Evolutionary conservation across 306 rosid species (phyloP), one percentile per base, ranked within the genome.

Genomic region (Cicer yamashitae): DNA sequence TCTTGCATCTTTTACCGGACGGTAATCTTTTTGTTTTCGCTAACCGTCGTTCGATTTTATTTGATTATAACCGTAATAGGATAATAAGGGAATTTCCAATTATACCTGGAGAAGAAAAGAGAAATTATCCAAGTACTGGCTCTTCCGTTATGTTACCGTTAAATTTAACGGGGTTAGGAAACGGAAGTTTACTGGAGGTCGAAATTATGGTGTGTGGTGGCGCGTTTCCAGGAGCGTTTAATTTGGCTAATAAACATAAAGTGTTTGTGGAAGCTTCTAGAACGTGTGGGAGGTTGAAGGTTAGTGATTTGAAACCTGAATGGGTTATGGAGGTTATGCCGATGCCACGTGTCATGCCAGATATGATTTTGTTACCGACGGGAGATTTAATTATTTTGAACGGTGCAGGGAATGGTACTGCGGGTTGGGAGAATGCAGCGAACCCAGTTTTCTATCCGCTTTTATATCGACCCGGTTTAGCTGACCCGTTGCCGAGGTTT

Each of bases 181-280:
- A 74, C 12, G 48, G 59, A 6, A 65, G 7, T 3, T 56, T 80
- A 0, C 89, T 91, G 0, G 82, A 79, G 0, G 91, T 86, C 0
- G 94, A 93, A 71, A 80, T 93, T 0, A 60, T 93, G 88, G n/a
- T 93, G 0, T 93, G 98, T 40, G 98, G 98, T 0, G 98, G 96
- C 0, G 84, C 98, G 0, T 91, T 70, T 17, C 77, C 85, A 1
- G 91, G 89, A 0, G 87, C 96, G 2, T 92, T 77, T 6, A 14
- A 41, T 5, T 59, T 15, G 61, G 87, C 91, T 0, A 78, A 44
- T 8, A 71, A 17, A 6, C 1, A 43, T 0, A 61, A 72, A 4
- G 73, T 83, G 0, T 87, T 76, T 69, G 7, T 87, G 6, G 67
- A 77, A 22, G 96, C 92, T 20, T 73, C 92, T 5, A 85, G 70